Evolutionary conservation across 495 filamentous ascomycete genomes (phyloP), one percentile per base, ranked within the genome.

Genomic region (Neurospora pannonica): DNA sequence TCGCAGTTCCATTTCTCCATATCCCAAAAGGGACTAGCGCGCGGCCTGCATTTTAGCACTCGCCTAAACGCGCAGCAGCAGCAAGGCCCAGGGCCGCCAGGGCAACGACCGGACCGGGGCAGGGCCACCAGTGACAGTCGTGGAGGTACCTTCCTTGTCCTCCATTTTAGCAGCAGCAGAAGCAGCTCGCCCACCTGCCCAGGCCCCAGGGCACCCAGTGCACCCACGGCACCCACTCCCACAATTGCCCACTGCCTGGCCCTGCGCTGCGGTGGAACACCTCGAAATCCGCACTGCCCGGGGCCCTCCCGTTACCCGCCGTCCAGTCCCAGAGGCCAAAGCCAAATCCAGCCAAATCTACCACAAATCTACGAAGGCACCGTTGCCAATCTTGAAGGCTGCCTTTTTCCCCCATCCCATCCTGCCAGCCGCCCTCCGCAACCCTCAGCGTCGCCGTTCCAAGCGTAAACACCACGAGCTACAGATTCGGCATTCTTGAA

Each of bases 41-140:
- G 46, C 75, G 75, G 71, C 71, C 70, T 76, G 71, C 76, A 74
- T 78, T 78, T 77, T 78, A 78, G 79, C 77, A 79, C 78, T 78
- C 79, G 80, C 78, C 80, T 79, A 81, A 79, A 77, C 74, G 76
- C 77, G 76, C 77, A 76, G 78, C 79, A 78, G 79, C 71, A 48
- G 38, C 71, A 60, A 70, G 74, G 21, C 48, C 48, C 48, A 60
- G 46, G 46, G 21, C 46, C 46, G 54, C 54, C 24, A 31, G 54
- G 28, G 54, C 54, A 67, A 67, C 70, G 36, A 37, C 38, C 21
- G 42, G 38, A 70, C 31, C 15, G 34, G 38, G 34, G 31, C 70
- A 71, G 39, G n/a, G 62, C 39, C 43, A 67, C 48, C 37, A 28
- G 46, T 38, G 38, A 36, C 3, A 39, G 28, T 38, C 34, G 17